Evolutionary conservation across 208 protist genomes (phyloP), one percentile per base, ranked within the genome.

Genomic region (Wallacemonas sp.): DNA sequence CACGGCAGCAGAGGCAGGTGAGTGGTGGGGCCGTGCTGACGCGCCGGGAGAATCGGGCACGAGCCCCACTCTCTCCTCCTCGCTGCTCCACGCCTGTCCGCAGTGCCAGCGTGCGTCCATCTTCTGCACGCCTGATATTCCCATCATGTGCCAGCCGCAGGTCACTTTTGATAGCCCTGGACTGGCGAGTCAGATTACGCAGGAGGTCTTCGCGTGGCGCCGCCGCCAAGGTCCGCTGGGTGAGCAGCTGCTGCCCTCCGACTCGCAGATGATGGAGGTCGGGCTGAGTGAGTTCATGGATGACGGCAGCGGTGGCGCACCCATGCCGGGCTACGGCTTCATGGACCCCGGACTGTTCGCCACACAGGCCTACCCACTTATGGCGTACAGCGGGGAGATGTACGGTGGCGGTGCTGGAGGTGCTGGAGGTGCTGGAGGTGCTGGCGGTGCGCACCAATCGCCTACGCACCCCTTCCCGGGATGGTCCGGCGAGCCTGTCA

Each of bases 121-220:
- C 53, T 79, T 94, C 58, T 91, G 85, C 71, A 70, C 81, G 5
- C 77, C 77, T 4, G 66, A 80, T 61, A 79, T 85, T 8, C 58
- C 46, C 12, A 45, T 75, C 59, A 82, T 92, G 71, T 94, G 77
- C 60, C 67, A 88, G 39, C 66, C 88, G 17, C 84, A 90, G 68
- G 84, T 81, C 26, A 36, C 79, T 19, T 90, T 91, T 60, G 66
- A 72, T 53, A 19, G 39, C 30, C 54, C 45, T 8, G 44, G 11
- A 55, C 27, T 51, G 15, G 44, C 41, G 39, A 45, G 15, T 31
- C 46, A 26, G 33, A 68, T 68, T n/a, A 33, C 68, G 62, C 66
- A 68, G 22, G 51, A 69, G 21, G 63, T 66, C 8, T 42, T 72
- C 4, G 68, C 67, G 12, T n/a, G 30, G 12, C 34, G 46, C 30